Base-by-base conservation (phyloP, 495 filamentous ascomycete genomes). In the Neurospora discreta region DNA sequence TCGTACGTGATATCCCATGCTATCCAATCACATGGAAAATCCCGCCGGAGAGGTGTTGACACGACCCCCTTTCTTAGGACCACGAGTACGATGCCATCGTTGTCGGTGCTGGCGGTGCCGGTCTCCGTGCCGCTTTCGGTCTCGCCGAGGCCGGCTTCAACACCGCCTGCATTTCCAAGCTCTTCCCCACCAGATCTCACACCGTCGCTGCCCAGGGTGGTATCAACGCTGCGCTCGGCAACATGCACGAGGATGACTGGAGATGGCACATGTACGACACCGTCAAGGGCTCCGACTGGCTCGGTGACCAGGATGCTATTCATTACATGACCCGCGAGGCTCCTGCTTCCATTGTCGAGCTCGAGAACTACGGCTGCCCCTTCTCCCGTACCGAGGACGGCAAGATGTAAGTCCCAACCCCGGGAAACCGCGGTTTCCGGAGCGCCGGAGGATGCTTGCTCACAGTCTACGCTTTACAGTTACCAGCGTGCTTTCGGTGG, bases 241-340 rank as follows among this genome's bases (percentile, higher is more conserved):
- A 98, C 80, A 88, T 87, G 86, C 85, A 89, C 84, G 85, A 86
- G 83, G 95, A 98, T 81, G 95, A 98, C 85, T 98, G 95, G 95
- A 90, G 95, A 82, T 98, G 95, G 95, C 95, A 98, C 85, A 98
- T 98, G 95, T 98, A 98, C 86, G 95, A 98, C 83, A 98, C 95
- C 67, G 95, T 98, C 73, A 98, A 98, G 86, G 95, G 95, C 77
- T 96, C 92, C 70, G 95, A 98, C 87, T 98, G 95, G 95, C 88
- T 98, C 40, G 95, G 95, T 81, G 95, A 98, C 84, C 95, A 98
- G 85, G 95, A 98, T 83, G 95, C 95, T 69, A 98, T 98, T 79
- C 95, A 98, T 83, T 98, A 98, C 85, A 98, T 98, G 95, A 97
- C 95, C 73, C 88, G 94, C 73, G 95, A 98, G 82, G 95, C 95